Evolutionary conservation across 148 eudicot genomes (phyloP).

Genomic region (Rhododendron williamsianum): DNA sequence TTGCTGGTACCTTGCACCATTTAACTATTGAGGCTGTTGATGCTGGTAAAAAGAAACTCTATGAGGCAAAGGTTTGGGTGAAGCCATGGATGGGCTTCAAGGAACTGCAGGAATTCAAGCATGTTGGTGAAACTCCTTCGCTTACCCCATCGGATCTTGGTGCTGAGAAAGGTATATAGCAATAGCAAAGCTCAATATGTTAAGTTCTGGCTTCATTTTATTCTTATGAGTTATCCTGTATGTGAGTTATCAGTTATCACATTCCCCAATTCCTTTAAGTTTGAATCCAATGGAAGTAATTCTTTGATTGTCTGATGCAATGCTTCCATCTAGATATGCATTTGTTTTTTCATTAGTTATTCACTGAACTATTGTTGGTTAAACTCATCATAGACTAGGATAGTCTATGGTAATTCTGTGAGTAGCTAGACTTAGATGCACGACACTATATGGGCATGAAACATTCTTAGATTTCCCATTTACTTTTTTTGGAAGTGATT

Average conservation of each 20-base stretch:
- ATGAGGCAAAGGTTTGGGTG: conserved; percentile 89
- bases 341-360: background rate
- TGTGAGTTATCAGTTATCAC: background rate
- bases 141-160: conserved; percentile 73
- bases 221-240: background rate
- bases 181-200: background rate
- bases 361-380: background rate
- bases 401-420: background rate
- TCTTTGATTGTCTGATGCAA: background rate
- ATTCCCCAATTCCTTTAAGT: background rate
- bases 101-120: conserved; percentile 84
- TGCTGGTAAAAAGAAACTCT: conserved; percentile 68
- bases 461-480: background rate
- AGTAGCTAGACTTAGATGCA: background rate
- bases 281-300: background rate
- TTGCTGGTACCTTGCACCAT: conserved; percentile 79
- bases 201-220: background rate
- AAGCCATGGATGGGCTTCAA: conserved; percentile 93
- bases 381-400: background rate
- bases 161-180: conserved; percentile 48
- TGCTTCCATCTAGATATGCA: background rate
- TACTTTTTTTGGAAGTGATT: background rate
- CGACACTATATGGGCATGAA: background rate
- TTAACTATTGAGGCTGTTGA: conserved; percentile 76
- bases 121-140: conserved; percentile 51